Base-by-base conservation (phyloP, 2,329 filamentous ascomycete species). In the Aureobasidium subglaciale region DNA sequence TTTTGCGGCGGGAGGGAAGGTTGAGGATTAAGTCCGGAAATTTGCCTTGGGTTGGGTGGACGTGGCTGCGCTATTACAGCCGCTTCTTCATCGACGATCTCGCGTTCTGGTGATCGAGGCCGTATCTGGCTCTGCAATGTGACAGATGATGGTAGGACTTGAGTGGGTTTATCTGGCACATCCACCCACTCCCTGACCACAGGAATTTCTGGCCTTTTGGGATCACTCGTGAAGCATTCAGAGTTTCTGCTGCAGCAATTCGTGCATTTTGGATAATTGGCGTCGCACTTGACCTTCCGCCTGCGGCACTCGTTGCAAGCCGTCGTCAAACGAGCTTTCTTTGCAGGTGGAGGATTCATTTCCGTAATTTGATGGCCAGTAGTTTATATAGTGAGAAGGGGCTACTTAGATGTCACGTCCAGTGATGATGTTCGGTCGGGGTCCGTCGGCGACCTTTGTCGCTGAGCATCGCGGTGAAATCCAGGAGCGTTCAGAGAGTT, bases 231-330 rank as follows among this genome's bases (percentile, higher is more conserved):
- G 13, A 55, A 55, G 29, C 52, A 55, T 13, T 55, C 52, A 5
- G 52, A 43, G 8, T 55, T 45, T 24, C 52, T 55, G 13, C 22
- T 55, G 25, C 52, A 25, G 10, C 52, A 55, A 20, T 55, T 55
- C 2, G 25, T 37, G 30, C 52, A 55, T n/a, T 45, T 55, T 22
- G 58, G 58, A 16, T 59, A 50, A 13, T 55, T 45, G n/a, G 46
- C 58, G 18, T 59, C 58, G 43, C 58, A 59, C 52, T 55, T 59
- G 30, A 54, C 52, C 37, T 57, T 57, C 4, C 58, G 30, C 5
- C 56, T 49, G 4, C 58, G 41, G 15, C 58, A 59, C n/a, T 59
- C 58, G 10, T 59, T 50, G 35, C 58, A 59, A 1, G 58, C 55
- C 37, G 40, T 55, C 15, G 40, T 55, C 9, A 55, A n/a, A 16